Base-by-base conservation (phyloP, 352 stramenopile genomes). In the Phytophthora agathidicida region DNA sequence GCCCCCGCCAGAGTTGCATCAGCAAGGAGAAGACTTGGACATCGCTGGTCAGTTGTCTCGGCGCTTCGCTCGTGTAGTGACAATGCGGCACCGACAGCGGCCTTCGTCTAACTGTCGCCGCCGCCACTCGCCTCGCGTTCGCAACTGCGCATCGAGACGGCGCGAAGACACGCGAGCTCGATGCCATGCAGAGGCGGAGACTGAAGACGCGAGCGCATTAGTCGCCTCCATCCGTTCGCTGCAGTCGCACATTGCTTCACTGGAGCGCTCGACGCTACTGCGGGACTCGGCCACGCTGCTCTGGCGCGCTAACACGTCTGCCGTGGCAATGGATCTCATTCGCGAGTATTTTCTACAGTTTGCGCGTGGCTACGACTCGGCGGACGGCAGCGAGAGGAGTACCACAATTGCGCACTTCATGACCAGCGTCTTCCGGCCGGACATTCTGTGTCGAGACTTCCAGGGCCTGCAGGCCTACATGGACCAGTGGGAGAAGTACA, bases 401-500 rank as follows among this genome's bases (percentile, higher is more conserved):
- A 27, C 9, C 20, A 30, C 31, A 2, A 67, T 47, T 9, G 44
- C 47, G 5, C 45, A 27, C 36, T 88, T 86, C 50, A 55, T 84
- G 57, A 32, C 63, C 8, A 71, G 64, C 36, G 28, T 72, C 9
- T 60, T 77, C 36, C 65, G 75, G 3, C 23, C 45, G 0, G 71
- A 84, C 31, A 28, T 86, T 3, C 5, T 86, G 13, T 80, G 73
- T 45, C 53, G 73, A 17, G 78, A 88, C 52, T 86, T 80, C 43
- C 41, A 71, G 26, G 78, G 78, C 7, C 4, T 80, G 3, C 51
- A 77, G 9, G 31, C 71, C 3, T 73, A 80, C 16, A 54, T 86
- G 45, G 48, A 69, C 13, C 78, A 86, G 57, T 88, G 78, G 78
- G 68, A 83, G 46, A 77, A 71, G 51, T 86, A 88, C 55, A 88